A percentile compares a stretch with the other conserved stretches of the same genome.
These are phyloP conservation scores for Fraxinus dipetala DNA, from an alignment of 305 asterid genomes.

Conservation along the genomic window DNA sequence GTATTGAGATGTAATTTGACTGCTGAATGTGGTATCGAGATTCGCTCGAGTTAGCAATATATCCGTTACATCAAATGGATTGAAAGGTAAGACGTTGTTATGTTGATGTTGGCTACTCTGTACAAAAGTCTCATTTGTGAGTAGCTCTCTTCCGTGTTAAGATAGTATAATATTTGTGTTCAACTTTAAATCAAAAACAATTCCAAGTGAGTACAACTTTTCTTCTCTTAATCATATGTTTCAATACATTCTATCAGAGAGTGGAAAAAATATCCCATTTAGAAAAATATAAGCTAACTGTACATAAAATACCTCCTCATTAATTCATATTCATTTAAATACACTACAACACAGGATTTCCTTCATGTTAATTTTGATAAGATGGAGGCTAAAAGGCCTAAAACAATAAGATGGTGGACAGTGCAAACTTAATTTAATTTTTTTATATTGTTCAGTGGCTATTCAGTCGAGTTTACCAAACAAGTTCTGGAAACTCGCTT, in stretches of 20 bases:
- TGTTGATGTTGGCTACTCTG: neutral
- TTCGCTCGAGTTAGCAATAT: neutral
- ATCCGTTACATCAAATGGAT: neutral
- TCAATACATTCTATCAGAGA: neutral
- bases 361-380: neutral
- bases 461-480: neutral
- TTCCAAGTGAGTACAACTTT: neutral
- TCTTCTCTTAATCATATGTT: neutral
- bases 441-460: neutral
- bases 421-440: neutral
- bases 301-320: neutral
- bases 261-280: neutral
- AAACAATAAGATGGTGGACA: neutral
- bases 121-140: neutral
- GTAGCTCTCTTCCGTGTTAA: neutral
- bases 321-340: neutral
- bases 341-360: neutral
- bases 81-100: neutral
- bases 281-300: neutral
- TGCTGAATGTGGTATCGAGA: conserved; percentile 11
- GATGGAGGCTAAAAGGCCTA: neutral
- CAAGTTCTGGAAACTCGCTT: conserved; percentile 27
- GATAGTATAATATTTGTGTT: neutral
- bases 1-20: neutral
- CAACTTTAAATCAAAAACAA: neutral